A percentile compares a stretch with the other conserved stretches of the same genome.
These are phyloP conservation scores for Hymenoscyphus fraxineus DNA, from an alignment of 2,329 filamentous ascomycete genomes.

Conservation along the genomic window DNA sequence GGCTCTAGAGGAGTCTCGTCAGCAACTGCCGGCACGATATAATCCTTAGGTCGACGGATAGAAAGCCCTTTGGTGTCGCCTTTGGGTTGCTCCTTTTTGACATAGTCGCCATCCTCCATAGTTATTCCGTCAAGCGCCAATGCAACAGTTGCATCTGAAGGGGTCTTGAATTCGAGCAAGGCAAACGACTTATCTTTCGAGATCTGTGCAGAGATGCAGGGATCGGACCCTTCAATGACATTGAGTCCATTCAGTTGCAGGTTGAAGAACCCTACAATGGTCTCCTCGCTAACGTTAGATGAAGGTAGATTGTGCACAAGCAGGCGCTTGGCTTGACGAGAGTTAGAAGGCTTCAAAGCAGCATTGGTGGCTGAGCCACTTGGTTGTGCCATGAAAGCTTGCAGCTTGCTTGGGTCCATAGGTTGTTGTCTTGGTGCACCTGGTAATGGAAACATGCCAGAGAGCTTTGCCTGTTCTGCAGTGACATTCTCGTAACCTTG, in stretches of 20 bases:
- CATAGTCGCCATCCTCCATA: slow-evolving; percentile 71
- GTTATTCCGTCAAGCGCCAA: slow-evolving; percentile 84
- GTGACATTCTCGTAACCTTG: slow-evolving; percentile 98
- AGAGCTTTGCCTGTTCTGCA: slow-evolving; percentile 96
- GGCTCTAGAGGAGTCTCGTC: slow-evolving; percentile 72
- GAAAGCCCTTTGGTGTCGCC: slow-evolving; percentile 56
- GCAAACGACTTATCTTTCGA: slow-evolving; percentile 77
- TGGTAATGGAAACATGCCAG: slow-evolving; percentile 97
- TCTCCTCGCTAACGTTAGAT: slow-evolving; percentile 65
- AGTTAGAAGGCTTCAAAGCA: slow-evolving; percentile 88
- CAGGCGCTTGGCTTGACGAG: slow-evolving; percentile 89
- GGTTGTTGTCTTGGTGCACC: slow-evolving; percentile 91
- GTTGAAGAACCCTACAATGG: slow-evolving; percentile 83
- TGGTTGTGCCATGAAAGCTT: slow-evolving; percentile 93
- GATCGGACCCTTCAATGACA: slow-evolving; percentile 76
- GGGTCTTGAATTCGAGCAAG: slow-evolving; percentile 83
- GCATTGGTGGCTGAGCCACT: slow-evolving; percentile 62
- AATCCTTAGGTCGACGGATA: slow-evolving; percentile 90
- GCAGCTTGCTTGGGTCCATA: slow-evolving; percentile 89
- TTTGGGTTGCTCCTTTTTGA: slow-evolving; percentile 50
- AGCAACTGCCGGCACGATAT: slow-evolving; percentile 80
- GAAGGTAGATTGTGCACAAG: slow-evolving; percentile 79
- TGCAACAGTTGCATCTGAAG: slow-evolving; percentile 85
- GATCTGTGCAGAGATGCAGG: slow-evolving; percentile 79
- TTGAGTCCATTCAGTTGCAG: slow-evolving; percentile 96